phyloP scores from a whole-genome alignment of 2,329 filamentous ascomycete species.

The Chrysosphaeria jannelii region DNA sequence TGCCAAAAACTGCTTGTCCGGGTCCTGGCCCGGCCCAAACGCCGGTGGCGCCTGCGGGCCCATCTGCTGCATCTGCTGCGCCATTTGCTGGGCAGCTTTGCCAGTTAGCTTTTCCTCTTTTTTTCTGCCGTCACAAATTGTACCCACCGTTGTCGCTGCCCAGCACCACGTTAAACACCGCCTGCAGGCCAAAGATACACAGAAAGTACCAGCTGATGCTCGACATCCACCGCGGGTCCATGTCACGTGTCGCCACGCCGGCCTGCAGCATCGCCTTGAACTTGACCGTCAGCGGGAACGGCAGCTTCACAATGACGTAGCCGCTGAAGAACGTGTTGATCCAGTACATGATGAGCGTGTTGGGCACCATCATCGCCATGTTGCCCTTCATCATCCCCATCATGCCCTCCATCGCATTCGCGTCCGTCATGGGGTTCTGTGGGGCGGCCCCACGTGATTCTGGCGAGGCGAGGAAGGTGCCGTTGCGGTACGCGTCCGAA shows the following conservation, averaged over 20 bases:
- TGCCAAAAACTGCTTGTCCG: conserved; percentile 75
- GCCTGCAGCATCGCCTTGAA: conserved; percentile 99
- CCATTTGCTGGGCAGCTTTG: conserved; percentile 76
- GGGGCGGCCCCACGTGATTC: conserved; percentile 63
- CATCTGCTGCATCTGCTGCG: conserved; percentile 67
- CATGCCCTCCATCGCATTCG: conserved; percentile 95
- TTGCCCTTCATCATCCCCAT: conserved; percentile 99
- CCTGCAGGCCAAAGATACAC: conserved; percentile 85
- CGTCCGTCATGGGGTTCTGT: conserved; percentile 83
- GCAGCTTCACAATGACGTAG: conserved; percentile 95
- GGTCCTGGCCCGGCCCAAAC: conserved; percentile 79
- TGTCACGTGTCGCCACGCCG: conserved; percentile 77
- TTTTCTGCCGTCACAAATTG: no score
- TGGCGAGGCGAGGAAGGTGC: conserved; percentile 69
- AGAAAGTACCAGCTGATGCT: conserved; percentile 98
- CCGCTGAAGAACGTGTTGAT: conserved; percentile 98
- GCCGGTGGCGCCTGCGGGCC: conserved; percentile 39
- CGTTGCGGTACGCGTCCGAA: conserved; percentile 53
- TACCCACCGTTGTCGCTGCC: conserved; percentile 76
- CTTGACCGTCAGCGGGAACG: conserved; percentile 89
- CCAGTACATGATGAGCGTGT: conserved; percentile 98
- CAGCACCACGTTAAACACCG: conserved; percentile 88
- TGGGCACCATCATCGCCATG: conserved; percentile 98
- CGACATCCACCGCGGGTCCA: conserved; percentile 96
- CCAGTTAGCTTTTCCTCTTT: conserved; percentile 4